Evolutionary conservation across 1,284 basidiomycete genomes (phyloP).

Genomic region (Cutaneotrichosporon dermatis): DNA sequence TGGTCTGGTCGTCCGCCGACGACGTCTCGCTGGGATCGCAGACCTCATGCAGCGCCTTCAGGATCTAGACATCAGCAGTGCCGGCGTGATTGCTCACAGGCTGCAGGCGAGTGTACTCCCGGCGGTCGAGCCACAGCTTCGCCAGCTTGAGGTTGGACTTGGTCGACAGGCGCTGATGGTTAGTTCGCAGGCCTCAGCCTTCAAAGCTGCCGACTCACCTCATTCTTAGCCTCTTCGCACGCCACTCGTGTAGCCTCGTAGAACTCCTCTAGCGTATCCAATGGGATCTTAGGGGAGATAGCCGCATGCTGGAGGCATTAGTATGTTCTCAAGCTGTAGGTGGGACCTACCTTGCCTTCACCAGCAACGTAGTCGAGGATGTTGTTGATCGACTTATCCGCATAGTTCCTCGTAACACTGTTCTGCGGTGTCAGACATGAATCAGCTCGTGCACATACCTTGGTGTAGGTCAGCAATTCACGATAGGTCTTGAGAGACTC

Average conservation of each 20-base stretch:
- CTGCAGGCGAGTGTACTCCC: slow-evolving; percentile 79
- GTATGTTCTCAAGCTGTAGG: too few species aligned
- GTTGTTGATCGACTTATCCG: slow-evolving; percentile 97
- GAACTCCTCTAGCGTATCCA: slow-evolving; percentile 86
- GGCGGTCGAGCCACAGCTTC: slow-evolving; percentile 92
- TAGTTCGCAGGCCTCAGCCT: background rate
- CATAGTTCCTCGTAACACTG: slow-evolving; percentile 54
- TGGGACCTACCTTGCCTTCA: slow-evolving; percentile 74
- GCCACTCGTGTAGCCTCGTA: slow-evolving; percentile 90
- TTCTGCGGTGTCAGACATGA: slow-evolving; percentile 19
- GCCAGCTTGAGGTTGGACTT: slow-evolving; percentile 97
- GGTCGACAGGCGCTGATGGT: slow-evolving; percentile 71
- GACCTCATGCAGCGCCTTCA: slow-evolving; percentile 51
- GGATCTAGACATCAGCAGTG: slow-evolving; percentile 34
- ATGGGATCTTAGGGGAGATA: slow-evolving; percentile 59
- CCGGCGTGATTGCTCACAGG: slow-evolving; percentile 55
- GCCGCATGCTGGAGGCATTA: slow-evolving; percentile 35
- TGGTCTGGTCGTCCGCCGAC: slow-evolving; percentile 49
- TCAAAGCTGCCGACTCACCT: slow-evolving; percentile 58
- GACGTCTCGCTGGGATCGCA: slow-evolving; percentile 44
- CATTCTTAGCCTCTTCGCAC: slow-evolving; percentile 89
- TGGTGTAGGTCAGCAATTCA: slow-evolving; percentile 83
- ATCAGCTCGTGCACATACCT: slow-evolving; percentile 44
- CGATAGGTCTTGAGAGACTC: slow-evolving; percentile 84
- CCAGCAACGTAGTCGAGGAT: slow-evolving; percentile 95